Conservation (phyloP, 2,329 filamentous ascomycete species). For the Exophiala dermatitidis region DNA sequence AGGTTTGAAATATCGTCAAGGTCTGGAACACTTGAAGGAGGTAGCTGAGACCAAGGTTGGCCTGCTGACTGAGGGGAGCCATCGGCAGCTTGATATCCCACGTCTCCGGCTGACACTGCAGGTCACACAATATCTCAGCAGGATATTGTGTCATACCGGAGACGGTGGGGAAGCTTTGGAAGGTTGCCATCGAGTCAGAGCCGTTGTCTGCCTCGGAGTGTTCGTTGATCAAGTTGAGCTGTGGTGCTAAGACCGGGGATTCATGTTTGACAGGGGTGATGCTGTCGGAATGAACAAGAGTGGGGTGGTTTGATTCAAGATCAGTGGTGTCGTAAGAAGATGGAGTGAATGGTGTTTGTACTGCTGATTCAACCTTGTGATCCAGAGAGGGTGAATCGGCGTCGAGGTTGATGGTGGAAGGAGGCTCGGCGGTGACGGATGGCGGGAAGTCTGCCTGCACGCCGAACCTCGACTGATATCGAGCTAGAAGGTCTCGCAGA, state of each 20-base stretch:
- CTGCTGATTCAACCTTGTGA: constrained; percentile 34
- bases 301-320: constrained; percentile 29
- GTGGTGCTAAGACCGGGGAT: constrained; percentile 23
- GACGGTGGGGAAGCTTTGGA: constrained; percentile 26
- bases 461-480: constrained; percentile 47
- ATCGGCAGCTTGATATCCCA: constrained; percentile 43
- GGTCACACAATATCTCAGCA: constrained; percentile 99
- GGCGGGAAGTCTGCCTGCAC: constrained; percentile 20
- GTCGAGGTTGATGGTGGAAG: constrained; percentile 11
- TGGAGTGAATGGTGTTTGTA: constrained; percentile 28
- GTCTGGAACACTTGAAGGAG: constrained; percentile 57
- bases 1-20: constrained; percentile 57
- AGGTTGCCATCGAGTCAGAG: constrained; percentile 33
- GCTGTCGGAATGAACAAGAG: constrained; percentile 29
- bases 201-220: constrained; percentile 34
- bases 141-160: constrained; percentile 99
- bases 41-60: constrained; percentile 33
- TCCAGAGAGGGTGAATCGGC: constrained; percentile 30
- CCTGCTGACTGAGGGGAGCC: constrained; percentile 36
- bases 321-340: constrained; percentile 42
- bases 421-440: constrained; percentile 7
- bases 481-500: constrained; percentile 56
- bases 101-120: constrained; percentile 94
- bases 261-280: constrained; percentile 19
- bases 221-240: constrained; percentile 23